A percentile compares a stretch with the other conserved stretches of the same genome.
These are phyloP conservation scores for Plectranthus barbatus DNA, from an alignment of 257 asterid species.

Conservation along the genomic window DNA sequence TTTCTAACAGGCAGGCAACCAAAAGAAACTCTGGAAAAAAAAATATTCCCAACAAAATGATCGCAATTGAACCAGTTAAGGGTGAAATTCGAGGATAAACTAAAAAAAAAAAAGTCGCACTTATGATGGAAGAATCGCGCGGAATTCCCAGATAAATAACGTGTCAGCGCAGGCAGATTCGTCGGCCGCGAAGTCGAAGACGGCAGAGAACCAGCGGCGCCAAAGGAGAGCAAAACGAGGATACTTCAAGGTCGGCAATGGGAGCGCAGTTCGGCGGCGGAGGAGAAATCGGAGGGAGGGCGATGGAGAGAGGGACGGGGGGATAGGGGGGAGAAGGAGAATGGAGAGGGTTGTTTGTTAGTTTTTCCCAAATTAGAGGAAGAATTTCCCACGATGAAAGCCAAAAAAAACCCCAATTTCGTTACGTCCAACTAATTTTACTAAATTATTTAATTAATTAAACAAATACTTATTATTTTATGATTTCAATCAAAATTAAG, in stretches of 20 bases:
- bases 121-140: conserved; percentile 1
- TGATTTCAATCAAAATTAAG: not conserved
- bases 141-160: conserved; percentile 14
- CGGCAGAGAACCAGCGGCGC: not conserved
- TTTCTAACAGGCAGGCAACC: not conserved
- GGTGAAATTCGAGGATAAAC: conserved; percentile 1
- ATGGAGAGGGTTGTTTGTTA: not conserved
- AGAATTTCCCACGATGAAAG: not conserved
- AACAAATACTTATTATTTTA: not conserved
- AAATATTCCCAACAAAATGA: conserved; percentile 8
- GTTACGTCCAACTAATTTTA: not conserved
- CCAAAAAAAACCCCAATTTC: not conserved
- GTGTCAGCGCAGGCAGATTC: conserved; percentile 16
- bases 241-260: not conserved
- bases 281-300: not conserved
- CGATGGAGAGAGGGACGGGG: conserved; percentile 7
- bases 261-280: not conserved
- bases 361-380: not conserved
- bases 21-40: not conserved
- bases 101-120: not conserved
- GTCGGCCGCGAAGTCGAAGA: not conserved
- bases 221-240: not conserved
- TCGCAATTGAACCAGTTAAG: conserved; percentile 13
- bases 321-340: not conserved
- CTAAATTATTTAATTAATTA: not conserved